Conservation (phyloP, 2,329 filamentous ascomycete species). For the Sphaerostilbella broomeana region DNA sequence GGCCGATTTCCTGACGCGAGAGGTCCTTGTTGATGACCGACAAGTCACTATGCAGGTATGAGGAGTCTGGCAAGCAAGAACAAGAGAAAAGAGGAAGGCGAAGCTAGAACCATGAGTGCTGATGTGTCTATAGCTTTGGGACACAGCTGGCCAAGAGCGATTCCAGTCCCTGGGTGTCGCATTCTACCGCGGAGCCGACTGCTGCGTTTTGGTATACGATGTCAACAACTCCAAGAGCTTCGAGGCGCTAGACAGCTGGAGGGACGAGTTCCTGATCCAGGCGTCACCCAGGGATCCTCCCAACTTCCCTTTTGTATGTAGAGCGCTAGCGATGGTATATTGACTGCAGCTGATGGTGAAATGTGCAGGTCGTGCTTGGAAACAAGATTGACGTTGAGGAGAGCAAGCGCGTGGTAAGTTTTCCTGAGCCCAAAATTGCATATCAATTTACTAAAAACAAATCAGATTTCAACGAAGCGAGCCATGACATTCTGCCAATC, state of each 20-base stretch:
- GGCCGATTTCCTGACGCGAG: conserved; percentile 95
- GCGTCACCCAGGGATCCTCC: conserved; percentile 93
- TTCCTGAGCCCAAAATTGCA: too few species aligned
- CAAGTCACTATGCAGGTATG: conserved; percentile 95
- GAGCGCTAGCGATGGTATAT: too few species aligned
- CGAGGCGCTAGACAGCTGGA: conserved; percentile 95
- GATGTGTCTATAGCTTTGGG: conserved; percentile 66
- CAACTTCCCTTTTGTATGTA: conserved; percentile 85
- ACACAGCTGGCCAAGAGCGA: conserved; percentile 93
- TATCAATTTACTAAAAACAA: not conserved
- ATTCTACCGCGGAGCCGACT: conserved; percentile 96
- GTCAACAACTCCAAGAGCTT: conserved; percentile 99
- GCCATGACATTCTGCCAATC: conserved; percentile 97
- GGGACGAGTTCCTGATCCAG: conserved; percentile 96
- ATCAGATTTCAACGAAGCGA: conserved; percentile 83
- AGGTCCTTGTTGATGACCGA: conserved; percentile 93
- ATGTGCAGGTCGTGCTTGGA: conserved; percentile 81
- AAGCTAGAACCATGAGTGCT: conserved; percentile 12
- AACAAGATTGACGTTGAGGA: conserved; percentile 99
- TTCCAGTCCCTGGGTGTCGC: conserved; percentile 96
- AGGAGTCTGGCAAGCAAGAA: too few species aligned
- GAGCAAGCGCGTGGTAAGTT: conserved; percentile 79
- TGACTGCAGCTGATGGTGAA: conserved; percentile 17
- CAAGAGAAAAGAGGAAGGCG: not conserved
- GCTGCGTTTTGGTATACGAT: conserved; percentile 95